Base-by-base conservation (phyloP, 331 rosid genomes). In the Quercus phellos region DNA sequence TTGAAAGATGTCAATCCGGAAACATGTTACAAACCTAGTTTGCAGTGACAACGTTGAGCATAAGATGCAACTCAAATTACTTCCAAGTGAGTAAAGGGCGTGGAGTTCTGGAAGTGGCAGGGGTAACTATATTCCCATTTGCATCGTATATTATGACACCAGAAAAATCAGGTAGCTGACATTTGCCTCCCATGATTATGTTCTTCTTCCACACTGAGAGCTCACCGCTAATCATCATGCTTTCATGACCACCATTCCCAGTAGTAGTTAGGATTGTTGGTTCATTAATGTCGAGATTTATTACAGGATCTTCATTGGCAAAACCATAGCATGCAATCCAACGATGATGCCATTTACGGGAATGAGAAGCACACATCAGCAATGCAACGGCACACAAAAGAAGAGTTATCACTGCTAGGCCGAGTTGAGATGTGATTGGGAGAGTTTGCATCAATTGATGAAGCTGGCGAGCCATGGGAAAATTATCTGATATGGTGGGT, bases 101-200 rank as follows among this genome's bases (percentile, higher is more conserved):
- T 26, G 91, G 80, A 67, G 84, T 70, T 83, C 75, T 88, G 38
- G 90, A 35, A n/a, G 92, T 88, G 32, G 90, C 58, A 22, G 92
- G 90, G 19, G 85, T 67, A 29, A 88, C 85, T 0, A 86, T 27
- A 38, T 77, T 90, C 63, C 99, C 99, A 54, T 90, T 55, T 0
- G 90, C 50, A 69, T 94, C 87, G 18, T 94, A 94, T 24, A 94
- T 90, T 26, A 94, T 94, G 84, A 92, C 91, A 7, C 99, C 99
- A 0, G 98, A 94, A 77, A 87, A 94, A 72, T 94, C 98, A 0
- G 97, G 99, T 19, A 94, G 91, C 73, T 94, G 88, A n/a, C 99
- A 92, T 87, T 92, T 90, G 5, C 98, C 98, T 0, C 99, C 98
- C 98, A 92, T 92, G 16, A 92, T 90, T 14, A 92, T 94, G 78